These are phyloP conservation scores for Neonectria faginata DNA, from an alignment of 2,329 filamentous ascomycete genomes.

Conservation along the genomic window DNA sequence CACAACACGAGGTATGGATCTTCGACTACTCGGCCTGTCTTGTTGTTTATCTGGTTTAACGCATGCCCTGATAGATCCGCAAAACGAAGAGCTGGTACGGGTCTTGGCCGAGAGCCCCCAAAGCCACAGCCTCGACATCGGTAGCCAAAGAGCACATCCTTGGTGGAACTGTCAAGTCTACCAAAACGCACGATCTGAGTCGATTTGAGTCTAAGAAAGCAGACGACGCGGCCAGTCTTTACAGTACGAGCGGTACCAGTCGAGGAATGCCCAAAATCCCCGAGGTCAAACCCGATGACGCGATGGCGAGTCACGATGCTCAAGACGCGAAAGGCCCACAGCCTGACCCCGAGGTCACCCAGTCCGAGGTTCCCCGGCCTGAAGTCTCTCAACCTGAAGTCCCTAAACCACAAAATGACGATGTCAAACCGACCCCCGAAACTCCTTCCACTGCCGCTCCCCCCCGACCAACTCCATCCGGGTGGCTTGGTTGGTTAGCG, in stretches of 20 bases:
- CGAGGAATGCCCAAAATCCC: conserved; percentile 43
- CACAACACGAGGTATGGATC: conserved; percentile 33
- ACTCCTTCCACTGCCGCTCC: conserved; percentile 11
- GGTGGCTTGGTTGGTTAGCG: conserved; percentile 68
- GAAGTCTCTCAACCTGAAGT: conserved; percentile 11
- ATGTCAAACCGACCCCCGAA: conserved; percentile 15
- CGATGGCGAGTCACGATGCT: conserved; percentile 30
- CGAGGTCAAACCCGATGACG: conserved; percentile 39
- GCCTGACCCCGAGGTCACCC: conserved; percentile 18
- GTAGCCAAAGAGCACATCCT: conserved; percentile 71
- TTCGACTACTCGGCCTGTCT: neutral
- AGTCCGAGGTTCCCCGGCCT: neutral
- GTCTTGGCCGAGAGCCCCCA: conserved; percentile 67
- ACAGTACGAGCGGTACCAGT: conserved; percentile 41
- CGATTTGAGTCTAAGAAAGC: conserved; percentile 61
- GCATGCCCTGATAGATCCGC: conserved; percentile 54
- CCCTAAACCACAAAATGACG: conserved; percentile 14
- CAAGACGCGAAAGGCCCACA: conserved; percentile 28
- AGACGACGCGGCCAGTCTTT: conserved; percentile 49
- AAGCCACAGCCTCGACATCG: conserved; percentile 69
- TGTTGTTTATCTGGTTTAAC: neutral
- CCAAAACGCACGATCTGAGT: conserved; percentile 60
- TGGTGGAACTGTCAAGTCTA: conserved; percentile 64
- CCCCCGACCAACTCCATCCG: conserved; percentile 49
- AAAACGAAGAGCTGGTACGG: conserved; percentile 73